These are phyloP conservation scores for Lodderomyces margitis DNA, from an alignment of 1,139 yeast genomes.

Conservation along the genomic window DNA sequence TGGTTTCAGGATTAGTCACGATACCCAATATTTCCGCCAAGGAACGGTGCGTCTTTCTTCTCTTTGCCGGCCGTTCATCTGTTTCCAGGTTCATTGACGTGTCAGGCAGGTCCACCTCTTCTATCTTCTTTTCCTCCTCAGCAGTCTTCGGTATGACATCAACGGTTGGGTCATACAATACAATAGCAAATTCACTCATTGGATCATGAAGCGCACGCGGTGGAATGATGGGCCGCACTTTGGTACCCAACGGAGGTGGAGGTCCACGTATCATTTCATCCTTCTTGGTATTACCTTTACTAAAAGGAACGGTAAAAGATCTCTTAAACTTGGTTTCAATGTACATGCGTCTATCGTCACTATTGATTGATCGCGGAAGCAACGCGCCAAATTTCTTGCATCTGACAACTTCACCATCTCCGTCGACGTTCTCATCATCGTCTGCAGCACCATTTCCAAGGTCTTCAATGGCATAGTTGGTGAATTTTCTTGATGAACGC, in stretches of 20 bases:
- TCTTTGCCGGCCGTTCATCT: constrained; percentile 17
- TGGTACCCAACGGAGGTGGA: constrained; percentile 82
- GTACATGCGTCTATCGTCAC: constrained; percentile 28
- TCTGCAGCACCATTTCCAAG: constrained; percentile 7
- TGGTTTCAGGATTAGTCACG: constrained; percentile 48
- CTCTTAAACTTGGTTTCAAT: constrained; percentile 34
- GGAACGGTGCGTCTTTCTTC: constrained; percentile 51
- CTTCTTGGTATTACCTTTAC: constrained; percentile 29
- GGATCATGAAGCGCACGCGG: constrained; percentile 96
- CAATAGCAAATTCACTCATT: constrained; percentile 88
- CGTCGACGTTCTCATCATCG: constrained; percentile 26
- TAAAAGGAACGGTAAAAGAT: constrained; percentile 53
- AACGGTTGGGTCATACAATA: constrained; percentile 90
- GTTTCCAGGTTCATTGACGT: constrained; percentile 17
- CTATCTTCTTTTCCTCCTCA: constrained; percentile 23
- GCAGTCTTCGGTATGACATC: constrained; percentile 56
- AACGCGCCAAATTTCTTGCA: constrained; percentile 49
- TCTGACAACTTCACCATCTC: constrained; percentile 24
- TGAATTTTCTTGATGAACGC: constrained; percentile 20
- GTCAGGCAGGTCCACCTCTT: not conserved
- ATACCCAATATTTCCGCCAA: constrained; percentile 83
- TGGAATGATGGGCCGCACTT: constrained; percentile 63
- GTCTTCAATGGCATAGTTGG: constrained; percentile 25
- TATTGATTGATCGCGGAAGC: constrained; percentile 39
- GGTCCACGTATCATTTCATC: constrained; percentile 35